Base-by-base conservation (phyloP, 441 rosid species). In the Populus trichocarpa region DNA sequence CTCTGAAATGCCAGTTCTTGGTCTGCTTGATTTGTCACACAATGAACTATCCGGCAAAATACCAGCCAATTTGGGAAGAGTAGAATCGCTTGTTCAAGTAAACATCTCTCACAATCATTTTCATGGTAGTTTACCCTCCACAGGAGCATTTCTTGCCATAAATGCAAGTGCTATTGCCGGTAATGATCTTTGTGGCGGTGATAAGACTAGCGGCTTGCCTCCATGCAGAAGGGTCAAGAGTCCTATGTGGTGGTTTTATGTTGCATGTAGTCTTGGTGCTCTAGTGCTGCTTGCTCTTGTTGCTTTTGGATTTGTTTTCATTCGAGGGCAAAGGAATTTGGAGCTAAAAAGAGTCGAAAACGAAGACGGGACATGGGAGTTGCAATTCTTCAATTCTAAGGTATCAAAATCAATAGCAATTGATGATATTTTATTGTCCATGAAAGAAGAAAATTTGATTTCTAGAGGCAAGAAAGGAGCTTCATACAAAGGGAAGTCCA, bases 71-170 rank as follows among this genome's bases (percentile, higher is more conserved):
- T 82, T 95, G 32, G 97, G 97, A n/a, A 82, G 50, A 53, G 73
- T 88, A 2, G 91, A 86, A 70, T 90, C 97, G 2, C 95, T 95
- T 71, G 92, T 93, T 75, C 89, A 90, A 81, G 88, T 95, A 32
- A 95, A 95, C 79, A 82, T 95, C 75, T 95, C 99, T 71, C 86
- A 88, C 84, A 93, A 95, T 79, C 89, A 70, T 80, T 86, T 95
- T 64, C 90, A 78, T 0, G 99, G 99, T 23, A 83, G 79, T 32
- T 83, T 95, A 76, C 99, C 99, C 3, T 63, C 77, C 14, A 91
- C 90, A 0, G 97, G 92, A 66, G 96, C 86, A 1, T 95, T 95
- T 87, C 87, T 93, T 12, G 96, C 92, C 14, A 90, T 95, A 75
- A 93, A 92, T 53, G 86, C 85, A 46, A 93, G 89, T 42, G 84